Base-by-base conservation (phyloP, 495 filamentous ascomycete species). In the Annulohypoxylon nitens region DNA sequence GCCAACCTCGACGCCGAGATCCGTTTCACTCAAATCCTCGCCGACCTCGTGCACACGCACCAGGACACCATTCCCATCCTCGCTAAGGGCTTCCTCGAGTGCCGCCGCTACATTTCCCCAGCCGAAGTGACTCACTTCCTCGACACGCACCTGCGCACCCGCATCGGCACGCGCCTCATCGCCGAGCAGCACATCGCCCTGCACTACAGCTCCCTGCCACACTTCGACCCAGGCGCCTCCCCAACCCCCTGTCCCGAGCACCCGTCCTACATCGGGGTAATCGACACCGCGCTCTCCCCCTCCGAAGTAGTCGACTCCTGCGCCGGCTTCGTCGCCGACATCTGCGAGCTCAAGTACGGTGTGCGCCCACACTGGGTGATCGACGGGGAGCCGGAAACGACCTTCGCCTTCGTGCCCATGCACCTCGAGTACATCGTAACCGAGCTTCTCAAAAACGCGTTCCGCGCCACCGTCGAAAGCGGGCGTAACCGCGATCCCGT, bases 361-460 rank as follows among this genome's bases (percentile, higher is more conserved):
- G 92, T 97, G 2, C 89, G 96, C 0, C 96, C 96, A 0, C 86
- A 87, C 11, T 85, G 97, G 71, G 81, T 91, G 11, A 93, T 99
- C 71, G 90, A 93, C 67, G 96, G 95, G 33, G 88, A 95, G 71
- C 89, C 92, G 0, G 89, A 92, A 47, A 92, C 94, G 11, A 88
- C 87, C 0, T 95, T 98, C 75, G 94, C 96, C 12, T 94, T 97
- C 71, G 90, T 99, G 4, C 95, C 96, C 5, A 95, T 97, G 65
- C 96, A 99, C 79, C 85, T 98, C 14, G 96, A 98, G 79, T 99
- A 99, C 79, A 97, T 99, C 70, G 86, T 97, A 65, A 98, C 95
- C 0, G 96, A 99, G 81, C 87, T 99, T 6, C 83, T 99, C 54
- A 99, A 99, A 80, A 99, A 99, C 79, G 93, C 95, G 3, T 99